Evolutionary conservation across 2,329 filamentous ascomycete species (phyloP).

Genomic region (Cytospora piceae): DNA sequence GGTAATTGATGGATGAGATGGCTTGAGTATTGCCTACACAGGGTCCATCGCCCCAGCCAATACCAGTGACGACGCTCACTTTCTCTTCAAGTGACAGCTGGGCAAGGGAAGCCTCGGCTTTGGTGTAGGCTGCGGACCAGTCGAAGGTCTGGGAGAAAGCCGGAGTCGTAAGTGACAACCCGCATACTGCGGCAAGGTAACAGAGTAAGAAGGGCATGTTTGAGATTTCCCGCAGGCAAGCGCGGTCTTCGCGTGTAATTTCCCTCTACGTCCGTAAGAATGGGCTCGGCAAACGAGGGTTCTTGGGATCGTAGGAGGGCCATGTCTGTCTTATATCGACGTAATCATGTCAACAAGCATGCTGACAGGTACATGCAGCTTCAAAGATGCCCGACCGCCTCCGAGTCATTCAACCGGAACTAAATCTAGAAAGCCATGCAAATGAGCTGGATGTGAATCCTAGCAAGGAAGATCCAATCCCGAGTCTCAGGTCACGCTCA

Average conservation of each 20-base stretch:
- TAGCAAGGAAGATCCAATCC: constrained; percentile 9
- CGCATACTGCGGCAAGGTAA: constrained; percentile 13
- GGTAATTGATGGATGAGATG: constrained; percentile 64
- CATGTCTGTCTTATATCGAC: not conserved
- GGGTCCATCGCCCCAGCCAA: constrained; percentile 73
- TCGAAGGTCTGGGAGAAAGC: constrained; percentile 44
- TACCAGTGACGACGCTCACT: constrained; percentile 76
- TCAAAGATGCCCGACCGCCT: not conserved
- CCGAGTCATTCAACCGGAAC: constrained; percentile 12
- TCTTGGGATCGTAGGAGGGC: not conserved
- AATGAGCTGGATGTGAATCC: not conserved
- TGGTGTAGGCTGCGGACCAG: constrained; percentile 72
- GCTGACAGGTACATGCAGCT: not conserved
- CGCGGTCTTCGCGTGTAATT: not conserved
- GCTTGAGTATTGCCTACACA: constrained; percentile 68
- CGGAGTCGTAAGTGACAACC: constrained; percentile 57
- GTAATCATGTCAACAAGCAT: not conserved
- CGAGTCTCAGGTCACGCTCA: constrained; percentile 12
- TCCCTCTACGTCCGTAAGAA: not conserved
- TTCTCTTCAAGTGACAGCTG: constrained; percentile 77
- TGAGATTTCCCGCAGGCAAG: not conserved
- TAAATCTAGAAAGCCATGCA: constrained; percentile 2
- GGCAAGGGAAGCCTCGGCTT: constrained; percentile 68
- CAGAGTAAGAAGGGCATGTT: not conserved
- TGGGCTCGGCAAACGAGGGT: not conserved